Evolutionary conservation across 2,329 filamentous ascomycete genomes (phyloP), one percentile per base, ranked within the genome.

Genomic region (Xylaria sp.): DNA sequence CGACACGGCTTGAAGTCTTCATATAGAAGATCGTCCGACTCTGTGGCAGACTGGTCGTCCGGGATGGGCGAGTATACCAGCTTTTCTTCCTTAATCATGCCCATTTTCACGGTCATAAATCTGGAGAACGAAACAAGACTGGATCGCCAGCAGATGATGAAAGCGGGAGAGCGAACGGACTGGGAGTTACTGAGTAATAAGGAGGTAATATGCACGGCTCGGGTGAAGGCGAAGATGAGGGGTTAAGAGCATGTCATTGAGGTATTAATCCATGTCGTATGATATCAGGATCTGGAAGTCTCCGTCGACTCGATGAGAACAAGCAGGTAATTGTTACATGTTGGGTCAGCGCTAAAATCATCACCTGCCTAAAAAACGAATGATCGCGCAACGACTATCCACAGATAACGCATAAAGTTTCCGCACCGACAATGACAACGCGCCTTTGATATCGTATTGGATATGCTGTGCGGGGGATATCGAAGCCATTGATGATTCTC

Each of bases 1-100:
- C 24, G 27, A 30, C 24, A 39, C 39, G 59, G 50, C 32, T 53
- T 53, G 21, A 67, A 67, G 24, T 54, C 50, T 19, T 69, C 70
- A 61, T 69, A 67, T 14, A 72, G 39, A 39, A 72, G 63, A 45
- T 66, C 65, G n/a, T 72, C 70, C 2, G 70, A 70, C 50, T 72
- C 70, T 17, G 65, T 69, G 9, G 65, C 48, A 30, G 70, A 72
- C 30, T 61, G 59, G 54, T 72, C 70, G 36, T 72, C 68, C 11
- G 68, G 12, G 42, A 72, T 72, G 21, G 68, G 70, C 60, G 65
- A 69, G 55, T 72, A 72, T 8, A 36, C 55, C 24, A 57, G 60
- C 24, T 47, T 57, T 27, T 36, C 48, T 53, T 64, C 63, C 9
- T 60, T 32, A 4, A 59, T 45, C 14, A 61, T 24, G 12, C 53